A percentile compares a stretch with the other conserved stretches of the same genome.
phyloP scores from a whole-genome alignment of 2,329 filamentous ascomycete genomes.

The Clonostachys sp. region DNA sequence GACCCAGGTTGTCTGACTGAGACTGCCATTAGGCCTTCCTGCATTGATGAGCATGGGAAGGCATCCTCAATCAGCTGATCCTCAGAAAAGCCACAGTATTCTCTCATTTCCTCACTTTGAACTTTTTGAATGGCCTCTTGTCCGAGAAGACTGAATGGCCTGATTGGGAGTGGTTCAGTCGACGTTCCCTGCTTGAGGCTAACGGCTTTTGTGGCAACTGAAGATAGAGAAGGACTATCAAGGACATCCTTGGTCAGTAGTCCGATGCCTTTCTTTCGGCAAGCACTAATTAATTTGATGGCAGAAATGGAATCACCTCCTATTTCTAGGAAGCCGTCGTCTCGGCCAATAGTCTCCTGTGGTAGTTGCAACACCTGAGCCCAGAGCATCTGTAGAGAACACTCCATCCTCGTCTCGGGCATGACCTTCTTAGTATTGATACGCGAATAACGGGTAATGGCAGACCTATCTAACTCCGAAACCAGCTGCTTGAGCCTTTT shows the following conservation, averaged over 20 bases:
- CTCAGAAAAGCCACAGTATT: neutral
- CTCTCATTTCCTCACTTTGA: too few relatives aligned
- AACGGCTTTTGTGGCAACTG: neutral
- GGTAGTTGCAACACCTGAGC: conserved; percentile 2
- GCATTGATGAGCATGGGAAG: neutral
- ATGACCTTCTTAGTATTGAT: neutral
- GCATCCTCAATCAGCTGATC: neutral
- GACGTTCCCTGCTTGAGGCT: neutral
- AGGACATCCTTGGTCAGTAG: neutral
- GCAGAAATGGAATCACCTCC: conserved; percentile 9
- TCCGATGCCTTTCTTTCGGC: neutral
- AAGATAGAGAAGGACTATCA: neutral
- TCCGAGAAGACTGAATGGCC: neutral
- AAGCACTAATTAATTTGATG: conserved; percentile 3
- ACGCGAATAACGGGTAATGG: neutral
- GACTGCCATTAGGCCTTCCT: neutral
- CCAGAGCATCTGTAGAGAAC: conserved; percentile 2
- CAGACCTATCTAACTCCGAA: neutral
- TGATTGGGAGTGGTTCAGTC: neutral
- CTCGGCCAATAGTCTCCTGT: conserved; percentile 1
- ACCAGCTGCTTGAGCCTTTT: conserved; percentile 1
- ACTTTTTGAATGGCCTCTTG: neutral
- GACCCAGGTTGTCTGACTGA: neutral
- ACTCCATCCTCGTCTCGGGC: neutral
- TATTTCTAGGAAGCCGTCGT: conserved; percentile 6